These are phyloP conservation scores for Pecoramyces ruminantium DNA, from an alignment of 192 early-diverging fungal genomes.

Conservation along the genomic window DNA sequence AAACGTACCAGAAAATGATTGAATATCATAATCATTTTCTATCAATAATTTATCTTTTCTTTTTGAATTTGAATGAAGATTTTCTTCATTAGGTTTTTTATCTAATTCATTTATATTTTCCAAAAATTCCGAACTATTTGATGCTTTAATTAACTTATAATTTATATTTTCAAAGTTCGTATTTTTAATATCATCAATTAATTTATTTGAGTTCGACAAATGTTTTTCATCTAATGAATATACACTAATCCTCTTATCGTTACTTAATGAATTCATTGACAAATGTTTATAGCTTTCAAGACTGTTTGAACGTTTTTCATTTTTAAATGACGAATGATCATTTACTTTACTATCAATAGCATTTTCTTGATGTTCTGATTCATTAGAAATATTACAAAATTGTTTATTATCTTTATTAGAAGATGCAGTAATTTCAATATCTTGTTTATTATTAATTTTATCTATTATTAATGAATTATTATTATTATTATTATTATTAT, in stretches of 20 bases:
- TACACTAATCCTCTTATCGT: not conserved
- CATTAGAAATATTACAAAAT: too few relatives aligned
- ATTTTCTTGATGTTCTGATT: too few relatives aligned
- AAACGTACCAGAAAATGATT: not conserved
- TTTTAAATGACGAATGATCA: not conserved
- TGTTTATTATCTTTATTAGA: too few relatives aligned
- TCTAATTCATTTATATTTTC: not conserved
- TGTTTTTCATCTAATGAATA: not conserved
- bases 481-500: too few relatives aligned
- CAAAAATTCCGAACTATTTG: not conserved
- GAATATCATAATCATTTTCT: not conserved
- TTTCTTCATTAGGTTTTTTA: not conserved
- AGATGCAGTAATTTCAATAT: too few relatives aligned
- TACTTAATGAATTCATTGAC: not conserved
- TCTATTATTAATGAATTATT: too few relatives aligned
- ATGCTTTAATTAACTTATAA: not conserved
- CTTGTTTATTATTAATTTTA: too few relatives aligned
- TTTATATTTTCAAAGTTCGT: not conserved
- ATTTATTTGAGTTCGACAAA: not conserved
- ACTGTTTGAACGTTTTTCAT: not conserved
- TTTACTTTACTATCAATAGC: not conserved
- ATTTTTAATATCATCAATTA: not conserved
- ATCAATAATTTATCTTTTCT: not conserved
- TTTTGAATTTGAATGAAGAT: not conserved
- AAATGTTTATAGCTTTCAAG: not conserved